These are phyloP conservation scores for Acrocalymma vagum DNA, from an alignment of 2,329 filamentous ascomycete species.

Conservation along the genomic window DNA sequence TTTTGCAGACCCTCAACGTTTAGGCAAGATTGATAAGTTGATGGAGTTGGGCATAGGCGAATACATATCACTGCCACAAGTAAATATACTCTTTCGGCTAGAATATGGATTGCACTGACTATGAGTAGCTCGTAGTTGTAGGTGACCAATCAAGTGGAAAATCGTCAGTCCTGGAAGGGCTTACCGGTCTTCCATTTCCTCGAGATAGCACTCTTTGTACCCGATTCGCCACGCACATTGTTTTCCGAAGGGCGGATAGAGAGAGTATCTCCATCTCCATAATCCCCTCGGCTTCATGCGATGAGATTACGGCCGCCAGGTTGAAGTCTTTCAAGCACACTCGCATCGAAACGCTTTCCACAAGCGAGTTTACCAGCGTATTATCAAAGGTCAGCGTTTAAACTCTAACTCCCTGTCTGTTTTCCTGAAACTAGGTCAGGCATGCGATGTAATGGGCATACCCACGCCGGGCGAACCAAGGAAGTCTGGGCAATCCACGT, in stretches of 20 bases:
- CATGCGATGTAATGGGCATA: slow-evolving; percentile 61
- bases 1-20: no score
- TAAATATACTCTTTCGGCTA: no score
- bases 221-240: slow-evolving; percentile 65
- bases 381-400: slow-evolving; percentile 46
- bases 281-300: no score
- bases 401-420: slow-evolving; percentile 56
- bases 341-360: slow-evolving; percentile 43
- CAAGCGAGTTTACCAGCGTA: slow-evolving; percentile 43
- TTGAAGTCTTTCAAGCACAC: slow-evolving; percentile 50
- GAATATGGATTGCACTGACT: no score
- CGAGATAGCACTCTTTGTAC: slow-evolving; percentile 66
- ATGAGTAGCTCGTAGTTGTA: slow-evolving; percentile 36
- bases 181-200: slow-evolving; percentile 68
- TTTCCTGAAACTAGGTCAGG: no score
- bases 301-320: no score
- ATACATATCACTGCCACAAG: no score
- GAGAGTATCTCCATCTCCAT: no score
- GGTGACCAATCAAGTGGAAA: slow-evolving; percentile 69
- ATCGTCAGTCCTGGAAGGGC: slow-evolving; percentile 71
- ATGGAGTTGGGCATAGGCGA: no score
- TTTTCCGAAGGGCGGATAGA: no score
- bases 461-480: slow-evolving; percentile 25
- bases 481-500: no score
- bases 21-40: no score